phyloP scores from a whole-genome alignment of 2,329 filamentous ascomycete species.

The Fusarium incarnatum region DNA sequence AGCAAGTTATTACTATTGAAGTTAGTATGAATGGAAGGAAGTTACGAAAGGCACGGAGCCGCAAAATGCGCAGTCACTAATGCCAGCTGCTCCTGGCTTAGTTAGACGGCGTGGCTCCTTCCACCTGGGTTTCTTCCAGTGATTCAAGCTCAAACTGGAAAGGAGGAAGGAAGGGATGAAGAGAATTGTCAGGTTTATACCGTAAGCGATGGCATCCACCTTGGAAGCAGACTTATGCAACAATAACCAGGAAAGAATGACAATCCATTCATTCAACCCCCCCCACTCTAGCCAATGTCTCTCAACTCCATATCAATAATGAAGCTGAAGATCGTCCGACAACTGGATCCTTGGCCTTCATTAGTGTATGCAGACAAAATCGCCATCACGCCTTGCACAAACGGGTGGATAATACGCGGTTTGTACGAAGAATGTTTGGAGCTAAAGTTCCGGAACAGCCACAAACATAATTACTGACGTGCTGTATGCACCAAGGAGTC shows the following conservation, averaged over 20 bases:
- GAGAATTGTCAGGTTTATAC: not conserved
- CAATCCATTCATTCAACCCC: not conserved
- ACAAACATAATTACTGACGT: not conserved
- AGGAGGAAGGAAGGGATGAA: not conserved
- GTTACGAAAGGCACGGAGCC: not conserved
- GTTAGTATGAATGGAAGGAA: not conserved
- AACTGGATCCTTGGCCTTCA: not conserved
- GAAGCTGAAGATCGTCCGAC: conserved; percentile 1
- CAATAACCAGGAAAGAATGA: not conserved
- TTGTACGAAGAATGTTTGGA: not conserved
- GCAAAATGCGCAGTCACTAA: not conserved
- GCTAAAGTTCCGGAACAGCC: not conserved
- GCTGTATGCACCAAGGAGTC: not conserved
- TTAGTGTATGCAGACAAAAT: conserved; percentile 1
- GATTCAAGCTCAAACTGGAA: not conserved
- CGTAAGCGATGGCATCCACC: not conserved
- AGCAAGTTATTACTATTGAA: not conserved
- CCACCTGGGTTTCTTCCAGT: not conserved
- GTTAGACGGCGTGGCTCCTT: not conserved
- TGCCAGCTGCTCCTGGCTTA: not conserved
- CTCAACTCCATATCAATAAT: not conserved
- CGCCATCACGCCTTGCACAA: conserved; percentile 1
- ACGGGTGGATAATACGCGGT: not conserved
- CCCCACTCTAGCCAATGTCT: not conserved
- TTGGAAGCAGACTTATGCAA: not conserved